phyloP scores from a whole-genome alignment of 768 basidiomycete genomes.

The Pleurotus tuoliensis region DNA sequence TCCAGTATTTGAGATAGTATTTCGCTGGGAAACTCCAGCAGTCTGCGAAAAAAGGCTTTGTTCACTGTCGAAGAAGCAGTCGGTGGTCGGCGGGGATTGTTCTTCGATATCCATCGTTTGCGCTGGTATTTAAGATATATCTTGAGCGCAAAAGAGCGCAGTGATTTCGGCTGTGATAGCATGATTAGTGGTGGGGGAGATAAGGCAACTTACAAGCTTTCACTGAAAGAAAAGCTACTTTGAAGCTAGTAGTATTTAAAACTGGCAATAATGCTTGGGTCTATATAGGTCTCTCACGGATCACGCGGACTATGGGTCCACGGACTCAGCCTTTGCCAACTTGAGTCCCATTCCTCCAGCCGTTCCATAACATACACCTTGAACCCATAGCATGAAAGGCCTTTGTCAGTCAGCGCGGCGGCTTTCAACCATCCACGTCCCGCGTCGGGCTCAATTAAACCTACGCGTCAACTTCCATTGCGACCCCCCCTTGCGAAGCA shows the following conservation, averaged over 20 bases:
- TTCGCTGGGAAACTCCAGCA: constrained; percentile 5
- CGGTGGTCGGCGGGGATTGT: constrained; percentile 13
- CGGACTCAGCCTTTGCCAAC: no score
- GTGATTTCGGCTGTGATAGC: neutral
- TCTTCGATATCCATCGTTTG: neutral
- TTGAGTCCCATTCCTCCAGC: no score
- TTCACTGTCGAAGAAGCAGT: constrained; percentile 25
- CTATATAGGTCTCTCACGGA: neutral
- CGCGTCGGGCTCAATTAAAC: neutral
- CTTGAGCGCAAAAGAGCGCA: neutral
- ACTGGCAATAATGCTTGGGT: neutral
- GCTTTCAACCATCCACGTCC: no score
- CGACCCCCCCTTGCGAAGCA: constrained; percentile 13
- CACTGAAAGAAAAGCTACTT: neutral
- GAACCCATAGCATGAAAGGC: no score
- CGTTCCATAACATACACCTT: no score
- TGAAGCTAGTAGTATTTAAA: no score
- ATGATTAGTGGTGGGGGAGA: neutral
- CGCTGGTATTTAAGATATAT: constrained; percentile 3
- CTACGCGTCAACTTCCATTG: constrained; percentile 12
- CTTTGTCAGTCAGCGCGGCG: no score
- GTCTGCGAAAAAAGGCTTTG: constrained; percentile 4
- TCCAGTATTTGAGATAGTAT: neutral
- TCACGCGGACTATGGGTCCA: no score
- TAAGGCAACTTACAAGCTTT: neutral